Conservation (phyloP, 257 asterid species). For the Datura wrightii region DNA sequence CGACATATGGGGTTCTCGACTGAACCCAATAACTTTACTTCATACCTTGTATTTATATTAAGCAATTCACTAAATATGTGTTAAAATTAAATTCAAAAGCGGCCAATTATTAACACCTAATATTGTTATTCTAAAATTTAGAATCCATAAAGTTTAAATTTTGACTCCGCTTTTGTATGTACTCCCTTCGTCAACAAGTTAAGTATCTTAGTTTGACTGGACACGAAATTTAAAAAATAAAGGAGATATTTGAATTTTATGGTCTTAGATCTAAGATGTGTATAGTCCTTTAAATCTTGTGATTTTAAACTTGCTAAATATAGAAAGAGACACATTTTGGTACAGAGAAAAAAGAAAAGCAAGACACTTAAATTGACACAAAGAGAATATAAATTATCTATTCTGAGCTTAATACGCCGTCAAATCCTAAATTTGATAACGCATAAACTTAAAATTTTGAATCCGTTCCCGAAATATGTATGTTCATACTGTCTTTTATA, state of each 20-base stretch:
- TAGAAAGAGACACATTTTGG: too few relatives aligned
- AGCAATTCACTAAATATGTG: not conserved
- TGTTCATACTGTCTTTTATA: not conserved
- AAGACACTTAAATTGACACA: too few relatives aligned
- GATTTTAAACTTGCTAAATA: too few relatives aligned
- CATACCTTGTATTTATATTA: not conserved
- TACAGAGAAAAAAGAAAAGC: too few relatives aligned
- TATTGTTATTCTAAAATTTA: not conserved
- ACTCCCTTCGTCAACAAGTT: too few relatives aligned
- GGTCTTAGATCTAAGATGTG: too few relatives aligned
- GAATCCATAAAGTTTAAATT: not conserved
- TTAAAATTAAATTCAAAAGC: not conserved
- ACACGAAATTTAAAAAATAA: too few relatives aligned
- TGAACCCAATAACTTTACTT: not conserved
- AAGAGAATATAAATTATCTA: too few relatives aligned
- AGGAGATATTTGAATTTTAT: too few relatives aligned
- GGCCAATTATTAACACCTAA: not conserved
- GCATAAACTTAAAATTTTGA: not conserved
- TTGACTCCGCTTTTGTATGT: not conserved
- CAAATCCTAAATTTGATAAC: not conserved
- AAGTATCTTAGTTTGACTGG: too few relatives aligned
- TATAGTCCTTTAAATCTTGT: too few relatives aligned
- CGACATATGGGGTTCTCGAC: not conserved
- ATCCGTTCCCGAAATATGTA: accelerated
- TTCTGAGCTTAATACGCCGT: not conserved